phyloP scores from a whole-genome alignment of 306 rosid genomes.

The Morella rubra region DNA sequence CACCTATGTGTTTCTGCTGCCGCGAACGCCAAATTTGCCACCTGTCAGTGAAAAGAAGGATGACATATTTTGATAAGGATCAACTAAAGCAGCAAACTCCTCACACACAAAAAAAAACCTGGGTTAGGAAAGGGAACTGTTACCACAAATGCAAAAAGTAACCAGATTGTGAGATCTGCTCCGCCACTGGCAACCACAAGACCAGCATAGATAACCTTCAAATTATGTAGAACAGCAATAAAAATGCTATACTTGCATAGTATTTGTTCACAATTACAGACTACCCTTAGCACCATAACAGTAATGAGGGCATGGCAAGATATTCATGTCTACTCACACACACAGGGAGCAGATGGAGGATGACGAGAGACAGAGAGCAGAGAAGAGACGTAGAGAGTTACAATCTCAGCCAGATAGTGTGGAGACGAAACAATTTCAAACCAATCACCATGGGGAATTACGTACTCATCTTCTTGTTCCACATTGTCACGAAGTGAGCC shows the following conservation, averaged over 20 bases:
- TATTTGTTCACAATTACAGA: not conserved
- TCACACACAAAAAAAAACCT: not conserved
- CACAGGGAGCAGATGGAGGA: not conserved
- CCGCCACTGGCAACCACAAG: slow-evolving; percentile 82
- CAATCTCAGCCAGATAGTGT: slow-evolving; percentile 90
- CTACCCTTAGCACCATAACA: not conserved
- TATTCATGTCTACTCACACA: not conserved
- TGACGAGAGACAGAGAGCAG: slow-evolving; percentile 31
- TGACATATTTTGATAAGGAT: not conserved
- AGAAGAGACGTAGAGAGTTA: slow-evolving; percentile 41
- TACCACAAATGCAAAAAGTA: slow-evolving; percentile 82
- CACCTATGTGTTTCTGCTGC: slow-evolving; percentile 85
- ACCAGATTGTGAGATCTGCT: slow-evolving; percentile 72
- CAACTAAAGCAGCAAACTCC: slow-evolving; percentile 2
- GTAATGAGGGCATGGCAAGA: not conserved
- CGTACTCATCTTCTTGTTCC: slow-evolving; percentile 56
- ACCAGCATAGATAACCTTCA: slow-evolving; percentile 78
- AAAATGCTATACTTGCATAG: not conserved
- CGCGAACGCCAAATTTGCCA: slow-evolving; percentile 65
- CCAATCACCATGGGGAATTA: slow-evolving; percentile 87
- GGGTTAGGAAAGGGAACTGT: slow-evolving; percentile 21
- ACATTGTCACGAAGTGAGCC: slow-evolving; percentile 64
- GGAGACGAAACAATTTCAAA: slow-evolving; percentile 79
- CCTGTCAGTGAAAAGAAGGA: slow-evolving; percentile 41
- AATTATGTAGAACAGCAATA: slow-evolving; percentile 3